These are phyloP conservation scores for Aspergillus uvarum DNA, from an alignment of 2,329 filamentous ascomycete genomes.

Conservation along the genomic window DNA sequence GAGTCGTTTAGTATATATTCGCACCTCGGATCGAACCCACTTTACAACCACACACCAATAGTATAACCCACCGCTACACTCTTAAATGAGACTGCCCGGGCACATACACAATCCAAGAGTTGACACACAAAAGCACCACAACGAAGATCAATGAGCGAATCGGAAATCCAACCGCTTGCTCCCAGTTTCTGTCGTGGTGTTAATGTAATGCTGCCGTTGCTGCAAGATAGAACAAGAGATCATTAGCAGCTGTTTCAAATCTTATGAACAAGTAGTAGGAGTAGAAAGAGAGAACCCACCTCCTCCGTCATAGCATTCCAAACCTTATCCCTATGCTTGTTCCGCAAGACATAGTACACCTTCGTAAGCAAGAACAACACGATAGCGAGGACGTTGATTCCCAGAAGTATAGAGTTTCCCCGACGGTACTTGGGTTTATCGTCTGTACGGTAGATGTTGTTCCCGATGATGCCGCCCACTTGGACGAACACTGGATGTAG, in stretches of 20 bases:
- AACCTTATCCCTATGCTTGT: conserved; percentile 41
- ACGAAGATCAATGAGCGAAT: conserved; percentile 16
- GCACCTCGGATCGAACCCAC: no score
- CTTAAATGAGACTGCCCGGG: no score
- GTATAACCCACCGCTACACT: no score
- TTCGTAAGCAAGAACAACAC: conserved; percentile 45
- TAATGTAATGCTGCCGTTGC: conserved; percentile 43
- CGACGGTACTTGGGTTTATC: conserved; percentile 54
- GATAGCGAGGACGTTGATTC: conserved; percentile 49
- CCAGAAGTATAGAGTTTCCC: conserved; percentile 55
- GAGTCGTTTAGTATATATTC: no score
- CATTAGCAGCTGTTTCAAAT: neutral
- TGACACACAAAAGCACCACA: neutral
- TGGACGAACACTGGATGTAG: conserved; percentile 31
- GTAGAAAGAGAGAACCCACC: conserved; percentile 29
- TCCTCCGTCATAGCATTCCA: conserved; percentile 30
- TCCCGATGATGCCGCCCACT: conserved; percentile 29
- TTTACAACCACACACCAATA: no score
- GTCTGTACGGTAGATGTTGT: conserved; percentile 53
- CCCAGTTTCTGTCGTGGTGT: conserved; percentile 45
- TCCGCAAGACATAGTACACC: conserved; percentile 29
- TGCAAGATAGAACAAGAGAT: neutral
- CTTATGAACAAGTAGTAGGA: no score
- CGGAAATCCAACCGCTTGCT: conserved; percentile 37
- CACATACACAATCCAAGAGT: no score